phyloP scores from a whole-genome alignment of 1,284 basidiomycete genomes.

The Pterulicium gracile region DNA sequence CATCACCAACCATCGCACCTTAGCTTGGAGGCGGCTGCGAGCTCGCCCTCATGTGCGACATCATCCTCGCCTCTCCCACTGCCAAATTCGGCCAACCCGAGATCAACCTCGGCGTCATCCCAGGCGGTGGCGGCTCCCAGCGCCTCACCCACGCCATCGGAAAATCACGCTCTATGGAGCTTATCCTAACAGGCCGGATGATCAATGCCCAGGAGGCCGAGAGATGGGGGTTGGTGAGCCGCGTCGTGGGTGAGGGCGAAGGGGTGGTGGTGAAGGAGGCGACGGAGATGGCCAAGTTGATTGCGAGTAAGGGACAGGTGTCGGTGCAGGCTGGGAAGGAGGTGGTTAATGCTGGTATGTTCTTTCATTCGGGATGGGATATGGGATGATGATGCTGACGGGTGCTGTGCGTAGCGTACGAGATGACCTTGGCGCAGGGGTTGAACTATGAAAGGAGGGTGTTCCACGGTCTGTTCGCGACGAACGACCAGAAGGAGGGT shows the following conservation, averaged over 20 bases:
- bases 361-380: background rate
- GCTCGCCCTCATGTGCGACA: constrained; percentile 94
- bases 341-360: constrained; percentile 82
- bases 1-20: constrained; percentile 4
- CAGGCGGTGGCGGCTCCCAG: constrained; percentile 80
- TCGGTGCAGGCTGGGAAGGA: constrained; percentile 92
- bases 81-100: constrained; percentile 97
- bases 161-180: constrained; percentile 94
- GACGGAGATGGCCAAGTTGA: constrained; percentile 69
- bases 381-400: background rate
- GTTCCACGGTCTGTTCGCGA: constrained; percentile 92
- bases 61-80: constrained; percentile 88
- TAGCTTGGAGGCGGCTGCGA: constrained; percentile 96
- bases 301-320: constrained; percentile 79
- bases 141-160: constrained; percentile 82
- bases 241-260: constrained; percentile 71
- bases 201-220: constrained; percentile 80
- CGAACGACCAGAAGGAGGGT: constrained; percentile 97
- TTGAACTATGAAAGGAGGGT: constrained; percentile 81
- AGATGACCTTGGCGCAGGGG: constrained; percentile 77
- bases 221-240: constrained; percentile 75
- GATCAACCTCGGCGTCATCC: constrained; percentile 95
- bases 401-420: constrained; percentile 54
- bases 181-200: constrained; percentile 81
- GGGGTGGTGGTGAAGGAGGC: constrained; percentile 84